Conservation (phyloP, 805 yeast genomes). For the Babjeviella inositovora region DNA sequence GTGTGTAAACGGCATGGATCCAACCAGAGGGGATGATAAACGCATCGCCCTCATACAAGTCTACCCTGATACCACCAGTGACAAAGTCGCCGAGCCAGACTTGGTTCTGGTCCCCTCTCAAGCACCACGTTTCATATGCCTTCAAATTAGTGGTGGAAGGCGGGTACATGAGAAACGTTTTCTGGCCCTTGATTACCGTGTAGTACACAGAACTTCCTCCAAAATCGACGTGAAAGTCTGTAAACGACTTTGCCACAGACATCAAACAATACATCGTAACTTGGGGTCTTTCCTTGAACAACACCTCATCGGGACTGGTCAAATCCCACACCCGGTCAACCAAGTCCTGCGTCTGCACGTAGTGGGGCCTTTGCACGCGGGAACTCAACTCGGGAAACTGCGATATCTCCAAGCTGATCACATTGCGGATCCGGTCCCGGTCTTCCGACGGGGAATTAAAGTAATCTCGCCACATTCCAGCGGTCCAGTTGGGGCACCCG, state of each 20-base stretch:
- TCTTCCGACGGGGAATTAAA: conserved; percentile 23
- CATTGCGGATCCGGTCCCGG: conserved; percentile 61
- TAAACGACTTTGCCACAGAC: conserved; percentile 69
- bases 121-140: conserved; percentile 61
- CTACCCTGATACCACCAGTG: conserved; percentile 32
- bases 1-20: conserved; percentile 85
- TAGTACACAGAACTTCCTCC: conserved; percentile 90
- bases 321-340: conserved; percentile 49
- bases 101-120: conserved; percentile 40
- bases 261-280: conserved; percentile 70
- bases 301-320: no score
- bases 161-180: conserved; percentile 64
- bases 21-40: conserved; percentile 82
- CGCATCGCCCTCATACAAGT: conserved; percentile 48
- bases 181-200: conserved; percentile 61
- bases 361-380: conserved; percentile 40
- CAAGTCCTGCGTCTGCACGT: conserved; percentile 52
- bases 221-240: conserved; percentile 86
- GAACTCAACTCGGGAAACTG: conserved; percentile 28
- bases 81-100: conserved; percentile 47
- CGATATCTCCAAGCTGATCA: conserved; percentile 68
- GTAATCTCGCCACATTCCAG: conserved; percentile 64
- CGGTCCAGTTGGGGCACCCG: conserved; percentile 47
- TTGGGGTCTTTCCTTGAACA: conserved; percentile 29
- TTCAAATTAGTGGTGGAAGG: conserved; percentile 51